Evolutionary conservation across 2,329 filamentous ascomycete genomes (phyloP).

Genomic region (Orbilia ellipsospora): DNA sequence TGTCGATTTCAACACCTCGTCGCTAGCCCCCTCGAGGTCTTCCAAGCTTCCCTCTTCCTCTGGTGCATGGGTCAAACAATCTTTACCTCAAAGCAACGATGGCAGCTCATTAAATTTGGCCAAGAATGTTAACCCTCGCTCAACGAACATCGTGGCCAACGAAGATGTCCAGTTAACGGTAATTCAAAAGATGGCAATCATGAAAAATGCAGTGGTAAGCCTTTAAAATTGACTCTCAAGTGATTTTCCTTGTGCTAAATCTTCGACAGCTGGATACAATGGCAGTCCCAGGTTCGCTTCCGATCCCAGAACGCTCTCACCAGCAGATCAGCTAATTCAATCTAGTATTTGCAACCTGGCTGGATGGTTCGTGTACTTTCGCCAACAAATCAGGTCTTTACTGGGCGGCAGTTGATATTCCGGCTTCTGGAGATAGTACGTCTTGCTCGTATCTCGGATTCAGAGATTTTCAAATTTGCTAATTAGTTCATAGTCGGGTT

Average conservation of each 20-base stretch:
- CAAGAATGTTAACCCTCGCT: conserved; percentile 2
- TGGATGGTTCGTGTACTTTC: conserved; percentile 78
- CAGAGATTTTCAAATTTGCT: conserved; percentile 61
- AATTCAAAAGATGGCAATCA: conserved; percentile 76
- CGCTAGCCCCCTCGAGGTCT: conserved; percentile 21
- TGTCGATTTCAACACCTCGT: conserved; percentile 12
- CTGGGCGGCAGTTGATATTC: conserved; percentile 44
- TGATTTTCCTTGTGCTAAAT: too few species aligned
- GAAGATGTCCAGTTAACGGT: conserved; percentile 62
- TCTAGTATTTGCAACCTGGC: conserved; percentile 79
- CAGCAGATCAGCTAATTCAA: neutral
- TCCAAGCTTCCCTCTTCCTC: conserved; percentile 37
- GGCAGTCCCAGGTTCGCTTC: conserved; percentile 68
- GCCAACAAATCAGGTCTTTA: conserved; percentile 72
- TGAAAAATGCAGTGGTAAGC: conserved; percentile 78
- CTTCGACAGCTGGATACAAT: conserved; percentile 69
- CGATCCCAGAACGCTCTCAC: too few species aligned
- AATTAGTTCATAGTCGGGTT: conserved; percentile 61
- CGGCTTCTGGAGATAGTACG: conserved; percentile 53
- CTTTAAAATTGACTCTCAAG: too few species aligned
- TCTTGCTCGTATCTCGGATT: conserved; percentile 69
- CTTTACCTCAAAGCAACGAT: neutral
- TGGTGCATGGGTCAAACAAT: conserved; percentile 35
- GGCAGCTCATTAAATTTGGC: conserved; percentile 11
- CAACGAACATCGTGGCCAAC: neutral